Percentiles rank a stretch among this genome's conserved stretches.
Evolutionary conservation across 352 stramenopile genomes (phyloP).

Genomic region (Globisporangium camurandrum): DNA sequence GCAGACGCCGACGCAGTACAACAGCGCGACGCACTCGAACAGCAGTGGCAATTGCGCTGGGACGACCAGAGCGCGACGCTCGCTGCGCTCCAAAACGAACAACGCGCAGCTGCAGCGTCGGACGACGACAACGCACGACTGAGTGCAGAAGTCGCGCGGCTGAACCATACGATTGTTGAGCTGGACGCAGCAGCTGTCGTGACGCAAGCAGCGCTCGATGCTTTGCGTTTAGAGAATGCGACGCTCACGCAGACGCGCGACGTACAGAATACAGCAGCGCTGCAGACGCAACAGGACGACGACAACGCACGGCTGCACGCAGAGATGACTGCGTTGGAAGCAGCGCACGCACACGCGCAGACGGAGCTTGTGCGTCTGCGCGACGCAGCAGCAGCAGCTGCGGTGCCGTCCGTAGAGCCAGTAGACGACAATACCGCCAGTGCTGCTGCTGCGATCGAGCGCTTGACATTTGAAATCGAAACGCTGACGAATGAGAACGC

Average conservation of each 20-base stretch:
- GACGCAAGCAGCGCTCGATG: neutral
- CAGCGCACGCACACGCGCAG: neutral
- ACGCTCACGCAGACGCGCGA: neutral
- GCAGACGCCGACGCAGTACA: slow-evolving; percentile 11
- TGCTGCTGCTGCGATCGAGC: neutral
- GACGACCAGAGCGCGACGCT: slow-evolving; percentile 4
- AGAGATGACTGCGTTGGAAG: neutral
- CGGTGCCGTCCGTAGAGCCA: too few relatives aligned
- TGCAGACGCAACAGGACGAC: neutral
- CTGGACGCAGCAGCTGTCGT: neutral
- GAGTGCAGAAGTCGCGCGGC: neutral
- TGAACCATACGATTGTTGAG: neutral
- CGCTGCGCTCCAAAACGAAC: neutral
- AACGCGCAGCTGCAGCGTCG: neutral
- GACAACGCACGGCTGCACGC: slow-evolving; percentile 3
- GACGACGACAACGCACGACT: neutral
- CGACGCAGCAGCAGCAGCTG: too few relatives aligned
- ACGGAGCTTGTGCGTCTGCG: slow-evolving; percentile 1
- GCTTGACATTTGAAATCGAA: too few relatives aligned
- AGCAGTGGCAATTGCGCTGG: slow-evolving; percentile 14
- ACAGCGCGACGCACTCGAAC: slow-evolving; percentile 15
- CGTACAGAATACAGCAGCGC: neutral
- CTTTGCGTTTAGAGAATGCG: neutral
- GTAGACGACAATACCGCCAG: too few relatives aligned
- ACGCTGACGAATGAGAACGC: slow-evolving; percentile 9